Conservation (phyloP, 768 basidiomycete species). For the Cystobasidium ongulense region DNA sequence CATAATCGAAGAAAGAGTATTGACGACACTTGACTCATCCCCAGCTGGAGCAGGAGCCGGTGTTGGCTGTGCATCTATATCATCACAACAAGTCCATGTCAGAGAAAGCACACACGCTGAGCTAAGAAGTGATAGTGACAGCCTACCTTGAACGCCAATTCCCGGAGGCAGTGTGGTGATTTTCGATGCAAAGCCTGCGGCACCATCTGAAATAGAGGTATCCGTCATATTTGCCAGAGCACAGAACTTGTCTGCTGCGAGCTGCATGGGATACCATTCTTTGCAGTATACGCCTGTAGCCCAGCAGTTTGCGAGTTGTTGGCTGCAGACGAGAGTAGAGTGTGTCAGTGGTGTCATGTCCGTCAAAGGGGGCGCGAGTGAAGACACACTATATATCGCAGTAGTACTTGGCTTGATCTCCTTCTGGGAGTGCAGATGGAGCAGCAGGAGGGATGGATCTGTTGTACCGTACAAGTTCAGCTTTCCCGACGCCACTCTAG, state of each 20-base stretch:
- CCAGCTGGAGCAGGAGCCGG: neutral
- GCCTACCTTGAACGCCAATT: too few relatives aligned
- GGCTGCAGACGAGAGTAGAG: neutral
- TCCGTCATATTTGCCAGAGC: constrained; percentile 21
- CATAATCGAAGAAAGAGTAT: constrained; percentile 5
- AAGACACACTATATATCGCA: constrained; percentile 32
- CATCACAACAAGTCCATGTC: too few relatives aligned
- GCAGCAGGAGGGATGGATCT: constrained; percentile 20
- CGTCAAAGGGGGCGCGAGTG: neutral
- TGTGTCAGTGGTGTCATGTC: too few relatives aligned
- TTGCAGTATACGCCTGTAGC: constrained; percentile 32
- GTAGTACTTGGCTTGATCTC: constrained; percentile 1
- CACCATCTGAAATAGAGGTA: neutral
- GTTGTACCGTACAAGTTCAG: neutral
- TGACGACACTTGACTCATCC: neutral
- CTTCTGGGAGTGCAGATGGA: neutral
- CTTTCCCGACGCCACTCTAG: neutral
- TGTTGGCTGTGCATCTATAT: neutral
- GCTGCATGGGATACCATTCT: constrained; percentile 34
- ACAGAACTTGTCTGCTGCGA: constrained; percentile 36
- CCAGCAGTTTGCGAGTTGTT: constrained; percentile 36
- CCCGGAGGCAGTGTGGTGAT: neutral
- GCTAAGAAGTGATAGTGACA: too few relatives aligned
- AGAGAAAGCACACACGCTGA: too few relatives aligned
- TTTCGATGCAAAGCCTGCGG: too few relatives aligned